Percentiles rank a stretch among this genome's conserved stretches.
phyloP scores from a whole-genome alignment of 208 protist species.

The Leptomonas pyrrhocoris region DNA sequence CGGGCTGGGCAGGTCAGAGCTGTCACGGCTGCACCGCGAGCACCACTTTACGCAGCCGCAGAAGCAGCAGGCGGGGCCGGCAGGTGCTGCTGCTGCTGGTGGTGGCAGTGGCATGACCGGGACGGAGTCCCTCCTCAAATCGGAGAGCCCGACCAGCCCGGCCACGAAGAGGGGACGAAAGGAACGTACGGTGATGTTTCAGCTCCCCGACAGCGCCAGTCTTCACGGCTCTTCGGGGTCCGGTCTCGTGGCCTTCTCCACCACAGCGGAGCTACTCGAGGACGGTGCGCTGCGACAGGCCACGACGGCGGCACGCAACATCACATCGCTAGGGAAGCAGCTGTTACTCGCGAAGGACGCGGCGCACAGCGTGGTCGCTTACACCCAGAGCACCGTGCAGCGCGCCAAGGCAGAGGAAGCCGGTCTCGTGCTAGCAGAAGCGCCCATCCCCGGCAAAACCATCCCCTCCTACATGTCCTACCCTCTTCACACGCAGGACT shows the following conservation, averaged over 20 bases:
- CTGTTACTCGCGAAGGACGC: constrained; percentile 72
- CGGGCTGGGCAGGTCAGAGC: constrained; percentile 43
- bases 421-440: constrained; percentile 54
- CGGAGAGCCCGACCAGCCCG: constrained; percentile 3
- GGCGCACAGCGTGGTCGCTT: constrained; percentile 47
- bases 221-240: neutral
- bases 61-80: constrained; percentile 4
- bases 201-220: constrained; percentile 38
- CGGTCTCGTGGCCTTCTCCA: constrained; percentile 13
- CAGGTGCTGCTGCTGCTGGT: neutral
- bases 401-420: constrained; percentile 63
- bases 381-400: constrained; percentile 71
- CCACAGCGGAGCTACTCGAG: constrained; percentile 10
- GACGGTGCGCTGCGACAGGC: constrained; percentile 66
- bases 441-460: constrained; percentile 60
- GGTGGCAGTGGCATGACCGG: neutral
- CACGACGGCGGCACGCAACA: constrained; percentile 57
- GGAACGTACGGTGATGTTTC: constrained; percentile 72
- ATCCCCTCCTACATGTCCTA: constrained; percentile 71
- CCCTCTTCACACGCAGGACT: constrained; percentile 58
- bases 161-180: constrained; percentile 48
- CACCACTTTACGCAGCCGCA: constrained; percentile 48
- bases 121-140: neutral
- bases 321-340: constrained; percentile 81
- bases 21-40: constrained; percentile 65